Evolutionary conservation across 306 rosid genomes (phyloP).

Genomic region (Morella rubra): DNA sequence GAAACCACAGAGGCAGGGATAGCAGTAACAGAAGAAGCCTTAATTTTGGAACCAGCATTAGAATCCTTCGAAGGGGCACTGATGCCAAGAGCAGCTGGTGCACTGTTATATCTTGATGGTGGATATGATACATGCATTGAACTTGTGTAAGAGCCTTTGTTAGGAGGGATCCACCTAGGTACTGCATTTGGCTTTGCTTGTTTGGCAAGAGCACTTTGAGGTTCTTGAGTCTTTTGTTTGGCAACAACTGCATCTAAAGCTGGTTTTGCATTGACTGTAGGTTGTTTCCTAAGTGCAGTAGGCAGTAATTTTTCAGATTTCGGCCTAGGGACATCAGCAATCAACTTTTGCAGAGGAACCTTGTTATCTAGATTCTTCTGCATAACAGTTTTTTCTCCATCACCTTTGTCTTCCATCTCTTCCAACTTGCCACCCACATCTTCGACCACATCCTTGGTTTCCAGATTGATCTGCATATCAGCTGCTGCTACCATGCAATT

Average conservation of each 20-base stretch:
- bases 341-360: conserved; percentile 36
- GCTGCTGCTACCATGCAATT: conserved; percentile 35
- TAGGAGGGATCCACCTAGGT: conserved; percentile 82
- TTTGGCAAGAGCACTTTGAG: conserved; percentile 54
- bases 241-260: conserved; percentile 42
- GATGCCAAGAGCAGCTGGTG: conserved; percentile 58
- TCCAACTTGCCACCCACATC: conserved; percentile 41
- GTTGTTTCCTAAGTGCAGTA: conserved; percentile 52
- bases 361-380: conserved; percentile 51
- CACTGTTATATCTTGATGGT: conserved; percentile 65
- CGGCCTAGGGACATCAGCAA: conserved; percentile 49
- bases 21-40: conserved; percentile 45
- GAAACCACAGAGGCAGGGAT: conserved; percentile 30
- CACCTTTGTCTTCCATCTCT: conserved; percentile 41
- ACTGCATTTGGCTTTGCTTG: conserved; percentile 68
- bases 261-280: conserved; percentile 45
- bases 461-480: conserved; percentile 44
- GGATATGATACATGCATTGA: conserved; percentile 88
- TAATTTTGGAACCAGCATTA: conserved; percentile 46
- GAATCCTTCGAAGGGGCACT: conserved; percentile 50
- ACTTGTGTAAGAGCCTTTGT: conserved; percentile 67
- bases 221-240: conserved; percentile 64
- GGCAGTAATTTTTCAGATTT: conserved; percentile 59
- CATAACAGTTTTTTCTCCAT: conserved; percentile 47
- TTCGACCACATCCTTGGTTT: conserved; percentile 53